Evolutionary conservation across 176 grass and related monocot genomes (phyloP).

Genomic region (Echinochloa phyllopogon): DNA sequence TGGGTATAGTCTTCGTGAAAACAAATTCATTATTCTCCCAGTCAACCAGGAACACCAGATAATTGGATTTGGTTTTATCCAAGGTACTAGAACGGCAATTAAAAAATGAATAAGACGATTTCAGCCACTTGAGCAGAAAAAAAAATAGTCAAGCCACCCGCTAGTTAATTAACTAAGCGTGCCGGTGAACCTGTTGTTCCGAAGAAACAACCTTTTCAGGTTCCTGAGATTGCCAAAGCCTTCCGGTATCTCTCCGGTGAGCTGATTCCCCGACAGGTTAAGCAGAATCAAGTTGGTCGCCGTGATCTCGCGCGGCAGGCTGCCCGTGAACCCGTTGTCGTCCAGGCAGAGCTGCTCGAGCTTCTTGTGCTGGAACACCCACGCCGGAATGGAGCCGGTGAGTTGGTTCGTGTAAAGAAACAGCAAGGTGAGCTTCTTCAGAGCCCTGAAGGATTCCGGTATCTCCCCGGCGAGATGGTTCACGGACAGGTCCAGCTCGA

Average conservation of each 20-base stretch:
- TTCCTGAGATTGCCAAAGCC: background rate
- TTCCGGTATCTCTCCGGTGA: background rate
- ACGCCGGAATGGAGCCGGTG: background rate
- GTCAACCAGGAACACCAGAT: too few species aligned
- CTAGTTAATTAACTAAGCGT: background rate
- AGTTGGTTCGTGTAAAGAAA: background rate
- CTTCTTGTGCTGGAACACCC: background rate
- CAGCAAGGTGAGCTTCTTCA: background rate
- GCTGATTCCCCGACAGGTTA: background rate
- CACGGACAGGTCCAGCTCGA: background rate
- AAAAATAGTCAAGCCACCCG: too few species aligned
- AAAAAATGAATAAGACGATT: too few species aligned
- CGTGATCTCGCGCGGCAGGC: background rate
- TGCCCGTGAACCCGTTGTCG: background rate
- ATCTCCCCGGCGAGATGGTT: background rate
- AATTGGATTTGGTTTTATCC: too few species aligned
- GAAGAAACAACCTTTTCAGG: conserved; percentile 3
- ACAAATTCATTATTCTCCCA: too few species aligned
- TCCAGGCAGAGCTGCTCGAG: background rate
- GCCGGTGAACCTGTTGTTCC: background rate
- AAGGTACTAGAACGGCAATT: too few species aligned
- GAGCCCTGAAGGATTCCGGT: background rate
- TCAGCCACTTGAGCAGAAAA: too few species aligned
- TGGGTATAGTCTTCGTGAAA: too few species aligned
- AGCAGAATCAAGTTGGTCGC: background rate